Evolutionary conservation across 148 eudicot species (phyloP), one percentile per base, ranked within the genome.

Genomic region (Heliamphora exappendiculata): DNA sequence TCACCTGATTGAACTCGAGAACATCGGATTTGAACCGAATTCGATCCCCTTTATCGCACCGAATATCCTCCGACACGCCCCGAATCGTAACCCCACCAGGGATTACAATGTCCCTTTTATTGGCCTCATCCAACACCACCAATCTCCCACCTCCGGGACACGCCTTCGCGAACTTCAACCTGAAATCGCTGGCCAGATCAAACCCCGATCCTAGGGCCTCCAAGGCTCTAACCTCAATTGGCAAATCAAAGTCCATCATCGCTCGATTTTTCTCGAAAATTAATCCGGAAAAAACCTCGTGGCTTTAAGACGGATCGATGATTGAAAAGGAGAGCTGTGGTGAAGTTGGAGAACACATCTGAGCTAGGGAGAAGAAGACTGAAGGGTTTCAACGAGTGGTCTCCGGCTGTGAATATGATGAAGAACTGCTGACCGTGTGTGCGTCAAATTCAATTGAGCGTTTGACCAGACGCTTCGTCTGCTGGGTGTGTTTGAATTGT

Each of bases 21-120:
- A 94, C 87, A 85, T 92, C 98, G 24, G 98, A 92, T 79, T 94
- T 89, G 74, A 92, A 94, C 63, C 98, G 82, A 83, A 94, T 77
- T 59, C 86, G 91, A 62, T 94, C 98, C 70, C 98, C 98, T 70
- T 92, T 94, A 86, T 94, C 98, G 53, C 95, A 90, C 22, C 88
- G 91, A 79, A 94, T 84, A 84, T 84, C 87, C 22, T 82, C 88
- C 1, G 98, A 86, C 53, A 94, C 97, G 7, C 81, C 88, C 2
- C 75, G 82, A 26, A 92, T 76, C 36, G 81, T 80, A 19, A 81
- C 83, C 62, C 88, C 88, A 0, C 82, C 89, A 4, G 97, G 93
- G 26, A 92, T 49, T 19, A 90, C 80, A n/a, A 94, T 76, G 75
- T 92, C 91, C 57, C 93, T 79, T 70, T 71, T 78, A 22, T 74